Evolutionary conservation across 257 asterid species (phyloP), one percentile per base, ranked within the genome.

Genomic region (Vinca minor): DNA sequence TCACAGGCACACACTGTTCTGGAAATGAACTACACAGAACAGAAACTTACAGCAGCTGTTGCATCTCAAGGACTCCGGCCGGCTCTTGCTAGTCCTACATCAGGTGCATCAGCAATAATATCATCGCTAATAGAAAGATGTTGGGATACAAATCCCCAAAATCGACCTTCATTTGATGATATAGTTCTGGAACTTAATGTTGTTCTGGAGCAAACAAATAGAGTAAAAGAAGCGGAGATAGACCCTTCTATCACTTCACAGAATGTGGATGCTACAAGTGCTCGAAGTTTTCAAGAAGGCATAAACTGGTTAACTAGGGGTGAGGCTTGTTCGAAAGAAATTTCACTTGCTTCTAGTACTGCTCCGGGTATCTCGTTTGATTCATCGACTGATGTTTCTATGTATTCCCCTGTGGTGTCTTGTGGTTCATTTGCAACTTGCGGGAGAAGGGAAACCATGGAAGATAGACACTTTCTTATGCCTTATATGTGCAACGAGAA

Each of bases 371-470:
- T 68, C 18, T 81, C 87, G 86, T 54, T 82, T 53, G 62, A 73
- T 64, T 62, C 86, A 58, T 56, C 86, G 38, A 71, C 69, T 57
- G 80, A 77, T 78, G 54, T 70, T 74, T 64, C 38, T 42, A 70
- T 63, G 59, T 87, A 92, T 74, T 68, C 47, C 60, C 98, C 98
- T 1, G 85, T 81, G 55, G 80, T 92, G 12, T 84, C 94, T 64
- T 92, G 88, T 77, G 98, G 98, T 55, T 85, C 98, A 49, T 92
- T 84, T 74, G 81, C 97, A 59, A 81, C 91, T 67, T 85, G 97
- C 71, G 98, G 98, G 77, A 83, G 91, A 79, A 83, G 98, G 79
- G 98, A 92, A 81, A 78, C 87, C 36, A 92, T 92, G 98, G 98
- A 92, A 79, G 98, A 89, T 46, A 78, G 82, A 11, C 95, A 85